These are phyloP conservation scores for Rhizopus sp. DNA, from an alignment of 371 early-diverging fungal species.

Conservation along the genomic window DNA sequence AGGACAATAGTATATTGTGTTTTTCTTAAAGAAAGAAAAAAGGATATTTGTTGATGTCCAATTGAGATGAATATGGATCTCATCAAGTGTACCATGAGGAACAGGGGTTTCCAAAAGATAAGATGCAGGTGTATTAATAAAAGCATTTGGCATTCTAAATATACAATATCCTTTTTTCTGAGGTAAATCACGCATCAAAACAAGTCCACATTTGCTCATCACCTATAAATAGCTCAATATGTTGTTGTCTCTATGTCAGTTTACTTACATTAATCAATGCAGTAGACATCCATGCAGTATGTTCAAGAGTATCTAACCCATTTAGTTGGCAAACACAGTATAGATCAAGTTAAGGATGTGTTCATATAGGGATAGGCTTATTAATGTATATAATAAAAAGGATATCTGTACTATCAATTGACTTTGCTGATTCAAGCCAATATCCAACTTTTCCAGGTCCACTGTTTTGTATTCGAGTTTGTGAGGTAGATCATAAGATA, in stretches of 20 bases:
- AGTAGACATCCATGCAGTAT: slow-evolving; percentile 10
- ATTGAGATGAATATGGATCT: slow-evolving; percentile 13
- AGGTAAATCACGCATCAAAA: not conserved
- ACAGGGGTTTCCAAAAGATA: slow-evolving; percentile 16
- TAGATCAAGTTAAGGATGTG: slow-evolving; percentile 2
- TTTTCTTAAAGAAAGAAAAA: too few species aligned
- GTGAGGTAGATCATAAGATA: not conserved
- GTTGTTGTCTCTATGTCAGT: too few species aligned
- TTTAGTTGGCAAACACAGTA: slow-evolving; percentile 7
- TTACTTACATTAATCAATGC: not conserved
- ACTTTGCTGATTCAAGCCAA: not conserved
- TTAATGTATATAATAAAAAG: too few species aligned
- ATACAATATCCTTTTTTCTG: not conserved
- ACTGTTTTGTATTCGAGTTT: not conserved
- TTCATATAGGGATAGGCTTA: too few species aligned
- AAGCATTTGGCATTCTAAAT: slow-evolving; percentile 13
- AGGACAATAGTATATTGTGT: too few species aligned
- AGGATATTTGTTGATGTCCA: slow-evolving; percentile 7
- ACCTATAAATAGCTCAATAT: not conserved
- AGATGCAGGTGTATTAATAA: slow-evolving; percentile 22
- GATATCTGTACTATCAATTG: too few species aligned
- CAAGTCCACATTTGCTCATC: slow-evolving; percentile 7
- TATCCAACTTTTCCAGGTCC: slow-evolving; percentile 17
- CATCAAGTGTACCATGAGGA: slow-evolving; percentile 17
- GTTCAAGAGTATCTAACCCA: slow-evolving; percentile 7